Evolutionary conservation across 768 basidiomycete genomes (phyloP).

Genomic region (Amanita rubescens): DNA sequence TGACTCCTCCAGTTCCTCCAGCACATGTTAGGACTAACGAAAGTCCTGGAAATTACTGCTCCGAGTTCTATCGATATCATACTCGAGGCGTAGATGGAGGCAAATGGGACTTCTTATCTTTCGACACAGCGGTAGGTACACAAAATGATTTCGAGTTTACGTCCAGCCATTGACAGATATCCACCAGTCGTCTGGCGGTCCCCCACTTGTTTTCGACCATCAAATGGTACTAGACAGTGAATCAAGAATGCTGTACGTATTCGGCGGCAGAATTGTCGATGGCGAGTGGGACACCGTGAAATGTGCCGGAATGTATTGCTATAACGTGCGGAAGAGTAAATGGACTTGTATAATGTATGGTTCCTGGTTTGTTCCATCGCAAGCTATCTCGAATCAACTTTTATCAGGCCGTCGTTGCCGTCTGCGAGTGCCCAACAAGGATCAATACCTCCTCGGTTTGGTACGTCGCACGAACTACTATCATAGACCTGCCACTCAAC

Average conservation of each 20-base stretch:
- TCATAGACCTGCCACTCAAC: neutral
- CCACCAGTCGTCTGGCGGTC: slow-evolving; percentile 55
- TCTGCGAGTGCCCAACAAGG: slow-evolving; percentile 25
- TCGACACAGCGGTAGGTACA: slow-evolving; percentile 54
- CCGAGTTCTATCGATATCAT: slow-evolving; percentile 75
- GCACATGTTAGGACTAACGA: slow-evolving; percentile 5
- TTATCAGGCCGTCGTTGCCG: slow-evolving; percentile 16
- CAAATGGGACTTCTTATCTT: slow-evolving; percentile 65
- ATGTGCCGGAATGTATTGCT: slow-evolving; percentile 70
- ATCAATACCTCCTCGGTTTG: slow-evolving; percentile 53
- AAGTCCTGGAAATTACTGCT: slow-evolving; percentile 31
- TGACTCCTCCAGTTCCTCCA: slow-evolving; percentile 4
- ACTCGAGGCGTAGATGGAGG: slow-evolving; percentile 53
- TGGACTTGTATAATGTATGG: slow-evolving; percentile 67
- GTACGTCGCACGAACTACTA: slow-evolving; percentile 22
- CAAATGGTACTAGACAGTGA: slow-evolving; percentile 75
- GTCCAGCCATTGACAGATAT: neutral
- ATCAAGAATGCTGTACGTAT: slow-evolving; percentile 64
- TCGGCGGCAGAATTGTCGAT: slow-evolving; percentile 68
- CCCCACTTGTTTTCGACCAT: slow-evolving; percentile 71
- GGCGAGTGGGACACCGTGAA: slow-evolving; percentile 51
- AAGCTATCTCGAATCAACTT: neutral
- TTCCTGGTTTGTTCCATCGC: neutral
- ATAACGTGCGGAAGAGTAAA: slow-evolving; percentile 53
- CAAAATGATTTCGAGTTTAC: neutral